A percentile compares a stretch with the other conserved stretches of the same genome.
Evolutionary conservation across 208 protist species (phyloP).

Genomic region (Trypanosomatidae sp.): DNA sequence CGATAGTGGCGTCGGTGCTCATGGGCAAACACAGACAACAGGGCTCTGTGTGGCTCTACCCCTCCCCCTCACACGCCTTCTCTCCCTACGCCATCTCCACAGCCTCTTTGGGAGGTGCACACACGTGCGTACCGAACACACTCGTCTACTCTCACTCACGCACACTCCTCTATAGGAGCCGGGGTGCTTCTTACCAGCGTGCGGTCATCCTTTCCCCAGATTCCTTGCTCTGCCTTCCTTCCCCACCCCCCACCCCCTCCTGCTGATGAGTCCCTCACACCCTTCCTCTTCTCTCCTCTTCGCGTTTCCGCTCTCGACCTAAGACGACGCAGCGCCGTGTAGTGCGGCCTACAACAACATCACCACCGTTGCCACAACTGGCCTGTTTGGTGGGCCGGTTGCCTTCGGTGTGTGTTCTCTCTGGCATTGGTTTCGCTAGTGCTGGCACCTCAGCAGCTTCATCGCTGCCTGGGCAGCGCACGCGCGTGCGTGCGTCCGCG

Average conservation of each 20-base stretch:
- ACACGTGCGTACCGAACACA: not conserved
- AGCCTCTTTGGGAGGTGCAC: not conserved
- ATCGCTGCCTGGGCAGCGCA: not conserved
- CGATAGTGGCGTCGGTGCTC: not conserved
- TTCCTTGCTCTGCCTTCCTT: too few relatives aligned
- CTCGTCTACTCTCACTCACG: not conserved
- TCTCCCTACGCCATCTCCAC: not conserved
- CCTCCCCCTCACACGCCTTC: not conserved
- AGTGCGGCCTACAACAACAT: not conserved
- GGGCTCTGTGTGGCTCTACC: not conserved
- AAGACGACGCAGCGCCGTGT: not conserved
- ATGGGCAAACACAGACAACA: not conserved
- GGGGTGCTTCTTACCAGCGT: not conserved
- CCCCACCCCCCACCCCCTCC: not conserved
- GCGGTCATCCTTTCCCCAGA: not conserved
- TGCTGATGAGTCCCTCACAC: not conserved
- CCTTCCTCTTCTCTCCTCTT: not conserved
- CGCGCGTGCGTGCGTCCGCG: not conserved
- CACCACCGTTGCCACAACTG: not conserved
- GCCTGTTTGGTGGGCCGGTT: not conserved
- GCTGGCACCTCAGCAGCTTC: too few relatives aligned
- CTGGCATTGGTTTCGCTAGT: not conserved
- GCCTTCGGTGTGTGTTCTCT: not conserved
- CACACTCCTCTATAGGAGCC: not conserved
- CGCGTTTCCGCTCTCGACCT: not conserved